Evolutionary conservation across 176 grass and related monocot species (phyloP).

Genomic region (Dactylis glomerata): DNA sequence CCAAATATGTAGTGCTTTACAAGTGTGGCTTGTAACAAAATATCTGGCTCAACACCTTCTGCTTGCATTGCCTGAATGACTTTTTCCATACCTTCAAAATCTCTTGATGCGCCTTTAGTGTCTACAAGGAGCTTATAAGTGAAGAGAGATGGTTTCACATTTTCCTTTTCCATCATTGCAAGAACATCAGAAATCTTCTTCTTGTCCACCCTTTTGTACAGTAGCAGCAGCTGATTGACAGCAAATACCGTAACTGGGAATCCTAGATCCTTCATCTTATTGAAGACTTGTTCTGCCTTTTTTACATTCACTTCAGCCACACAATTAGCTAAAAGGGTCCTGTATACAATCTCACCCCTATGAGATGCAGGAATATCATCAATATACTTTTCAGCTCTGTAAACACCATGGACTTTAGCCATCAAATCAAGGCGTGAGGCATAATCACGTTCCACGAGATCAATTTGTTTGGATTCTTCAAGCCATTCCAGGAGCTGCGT

Average conservation of each 20-base stretch:
- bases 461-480: conserved; percentile 44
- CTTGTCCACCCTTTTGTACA: conserved; percentile 66
- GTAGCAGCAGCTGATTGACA: conserved; percentile 71
- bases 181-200: conserved; percentile 81
- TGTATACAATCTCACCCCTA: conserved; percentile 62
- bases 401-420: conserved; percentile 59
- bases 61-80: conserved; percentile 53
- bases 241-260: conserved; percentile 44
- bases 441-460: conserved; percentile 61
- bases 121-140: conserved; percentile 78
- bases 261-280: conserved; percentile 62
- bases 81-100: conserved; percentile 62
- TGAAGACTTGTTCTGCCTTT: conserved; percentile 66
- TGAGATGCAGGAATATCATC: conserved; percentile 51
- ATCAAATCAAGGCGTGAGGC: conserved; percentile 53
- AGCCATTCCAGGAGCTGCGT: conserved; percentile 63
- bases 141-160: conserved; percentile 62
- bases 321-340: conserved; percentile 68
- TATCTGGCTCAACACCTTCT: conserved; percentile 55
- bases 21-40: conserved; percentile 40
- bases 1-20: conserved; percentile 56
- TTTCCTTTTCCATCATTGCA: conserved; percentile 63
- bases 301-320: conserved; percentile 44
- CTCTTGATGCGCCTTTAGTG: conserved; percentile 39
- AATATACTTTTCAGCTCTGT: conserved; percentile 58